Base-by-base conservation (phyloP, 192 early-diverging fungal species). In the Linnemannia hyalina region DNA sequence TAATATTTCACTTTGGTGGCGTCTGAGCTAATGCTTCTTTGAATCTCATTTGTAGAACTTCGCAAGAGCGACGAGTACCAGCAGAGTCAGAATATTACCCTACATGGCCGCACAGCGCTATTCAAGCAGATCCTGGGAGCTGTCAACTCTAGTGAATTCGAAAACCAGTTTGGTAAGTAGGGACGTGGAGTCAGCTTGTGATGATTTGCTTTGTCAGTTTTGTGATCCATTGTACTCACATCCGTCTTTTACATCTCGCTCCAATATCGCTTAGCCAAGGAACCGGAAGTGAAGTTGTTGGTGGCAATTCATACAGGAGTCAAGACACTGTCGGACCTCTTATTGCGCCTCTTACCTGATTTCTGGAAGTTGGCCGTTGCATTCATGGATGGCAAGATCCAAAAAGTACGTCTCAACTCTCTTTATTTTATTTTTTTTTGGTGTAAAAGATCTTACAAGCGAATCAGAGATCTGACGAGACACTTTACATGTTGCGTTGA, bases 291-390 rank as follows among this genome's bases (percentile, higher is more conserved):
- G 18, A 94, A 94, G 76, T 85, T 90, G 38, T 97, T 97, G 95
- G 91, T 93, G 70, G 92, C 94, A 3, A 95, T 91, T 15, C 80
- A 92, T 15, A 89, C 90, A 0, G 85, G 96, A 32, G 94, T 97
- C 44, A 94, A 96, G 82, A 90, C 90, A 15, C 88, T 97, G 8
- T 97, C 97, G n/a, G 92, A 94, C 65, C 88, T 95, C 15, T 85
- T 99, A 22, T 77, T 92, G 32, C 91, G 93, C 47, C 91, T 92
- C 44, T 77, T 99, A 71, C 97, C 97, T 7, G 96, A 97, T 76
- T 99, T 99, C 90, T 98, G 98, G 96, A 94, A 96, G 87, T 86
- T 98, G 4, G 95, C 96, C 70, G 93, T 93, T 73, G 92, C 96
- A 6, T 99, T 93, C 80, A 95, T 96, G 82, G 98, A 98, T 74